Conservation (phyloP, 2,329 filamentous ascomycete genomes). For the Monosporascus sp. region DNA sequence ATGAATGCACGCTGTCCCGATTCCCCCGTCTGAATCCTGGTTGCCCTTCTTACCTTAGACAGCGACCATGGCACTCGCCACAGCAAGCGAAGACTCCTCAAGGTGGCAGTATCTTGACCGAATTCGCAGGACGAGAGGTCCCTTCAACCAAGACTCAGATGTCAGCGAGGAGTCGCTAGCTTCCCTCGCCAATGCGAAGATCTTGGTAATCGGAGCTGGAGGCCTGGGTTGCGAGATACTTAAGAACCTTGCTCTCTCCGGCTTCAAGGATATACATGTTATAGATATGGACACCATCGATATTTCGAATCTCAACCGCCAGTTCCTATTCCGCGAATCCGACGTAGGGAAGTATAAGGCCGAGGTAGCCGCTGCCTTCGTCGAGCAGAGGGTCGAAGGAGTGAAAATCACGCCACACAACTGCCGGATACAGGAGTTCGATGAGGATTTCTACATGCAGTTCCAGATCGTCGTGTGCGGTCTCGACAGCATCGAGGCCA, state of each 20-base stretch:
- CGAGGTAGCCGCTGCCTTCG: slow-evolving; percentile 85
- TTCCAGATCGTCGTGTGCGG: slow-evolving; percentile 93
- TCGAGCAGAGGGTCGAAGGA: slow-evolving; percentile 81
- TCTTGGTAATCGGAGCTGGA: slow-evolving; percentile 81
- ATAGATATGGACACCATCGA: slow-evolving; percentile 99
- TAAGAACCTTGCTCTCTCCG: slow-evolving; percentile 91
- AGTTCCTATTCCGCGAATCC: slow-evolving; percentile 87
- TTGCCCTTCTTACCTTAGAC: background rate
- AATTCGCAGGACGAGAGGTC: slow-evolving; percentile 70
- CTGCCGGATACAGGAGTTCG: slow-evolving; percentile 93
- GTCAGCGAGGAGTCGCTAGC: slow-evolving; percentile 47
- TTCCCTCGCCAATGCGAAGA: slow-evolving; percentile 64
- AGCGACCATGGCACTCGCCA: slow-evolving; percentile 13
- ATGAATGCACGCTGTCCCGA: background rate
- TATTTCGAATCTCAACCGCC: slow-evolving; percentile 94
- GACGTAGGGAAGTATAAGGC: slow-evolving; percentile 95
- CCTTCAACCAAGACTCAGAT: slow-evolving; percentile 67
- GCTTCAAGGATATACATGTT: slow-evolving; percentile 95
- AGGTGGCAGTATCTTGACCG: slow-evolving; percentile 77
- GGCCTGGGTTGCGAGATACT: slow-evolving; percentile 94
- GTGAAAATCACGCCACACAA: slow-evolving; percentile 93
- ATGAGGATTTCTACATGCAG: slow-evolving; percentile 94
- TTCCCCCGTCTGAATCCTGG: background rate
- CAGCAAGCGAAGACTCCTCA: slow-evolving; percentile 11
- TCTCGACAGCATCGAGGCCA: slow-evolving; percentile 91